Base-by-base conservation (phyloP, 1,284 basidiomycete genomes). In the Apiotrichum veenhuisii region DNA sequence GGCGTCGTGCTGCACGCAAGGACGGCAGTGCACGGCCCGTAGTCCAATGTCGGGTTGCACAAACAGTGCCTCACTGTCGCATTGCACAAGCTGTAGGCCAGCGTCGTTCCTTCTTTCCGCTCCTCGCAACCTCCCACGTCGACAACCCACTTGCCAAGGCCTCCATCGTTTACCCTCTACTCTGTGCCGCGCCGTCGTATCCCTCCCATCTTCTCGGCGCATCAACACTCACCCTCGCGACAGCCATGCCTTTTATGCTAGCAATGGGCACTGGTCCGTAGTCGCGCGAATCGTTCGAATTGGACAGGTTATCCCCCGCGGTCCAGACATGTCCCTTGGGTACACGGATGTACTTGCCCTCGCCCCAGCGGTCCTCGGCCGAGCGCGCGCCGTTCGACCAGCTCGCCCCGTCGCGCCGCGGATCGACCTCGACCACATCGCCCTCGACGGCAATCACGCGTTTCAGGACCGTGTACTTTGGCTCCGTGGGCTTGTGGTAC, bases 181-280 rank as follows among this genome's bases (percentile, higher is more conserved):
- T 12, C 27, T 5, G 22, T 14, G 9, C n/a, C 25, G 1, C 17
- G 17, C 33, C 17, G 15, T 20, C 22, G 15, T 23, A 18, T 18
- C n/a, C 14, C 18, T 22, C 23, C 1, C n/a, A 20, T 18, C 12
- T 18, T 20, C 33, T 41, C 12, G 11, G 1, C 34, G 18, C 11
- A n/a, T 9, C n/a, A n/a, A n/a, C n/a, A 78, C 80, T 65, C 68
- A 94, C 91, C 80, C 85, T 85, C 0, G 87, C 89, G 52, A 87
- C 69, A 10, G 96, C 79, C 66, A 83, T 88, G 1, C 88, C 90
- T 63, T 84, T 82, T 27, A 98, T 78, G 46, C 98, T 80, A 3
- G 84, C 88, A 59, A 93, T 82, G 0, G 95, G 87, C 0, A 98
- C 87, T 8, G 95, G 94, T 0, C 95, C 95, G 76, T 97, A 97